These are phyloP conservation scores for Pestalotiopsis sp. DNA, from an alignment of 2,329 filamentous ascomycete species.

Conservation along the genomic window DNA sequence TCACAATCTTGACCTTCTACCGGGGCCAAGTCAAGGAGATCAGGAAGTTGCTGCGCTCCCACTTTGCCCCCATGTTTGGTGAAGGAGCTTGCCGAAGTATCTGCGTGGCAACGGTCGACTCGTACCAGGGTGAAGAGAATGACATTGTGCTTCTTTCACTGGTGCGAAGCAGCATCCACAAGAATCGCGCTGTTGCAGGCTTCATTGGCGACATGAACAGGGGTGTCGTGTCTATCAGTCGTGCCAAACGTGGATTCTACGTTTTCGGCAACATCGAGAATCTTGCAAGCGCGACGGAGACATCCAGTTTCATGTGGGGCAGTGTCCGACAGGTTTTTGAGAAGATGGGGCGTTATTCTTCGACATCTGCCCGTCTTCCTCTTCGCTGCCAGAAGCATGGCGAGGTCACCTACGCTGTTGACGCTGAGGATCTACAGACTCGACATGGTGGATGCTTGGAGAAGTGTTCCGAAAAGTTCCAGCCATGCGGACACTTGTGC, in stretches of 20 bases:
- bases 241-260: constrained; percentile 79
- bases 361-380: constrained; percentile 49
- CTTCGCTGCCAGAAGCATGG: constrained; percentile 65
- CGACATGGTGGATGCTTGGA: constrained; percentile 29
- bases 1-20: constrained; percentile 87
- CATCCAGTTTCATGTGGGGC: constrained; percentile 42
- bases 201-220: constrained; percentile 69
- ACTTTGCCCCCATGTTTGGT: constrained; percentile 23
- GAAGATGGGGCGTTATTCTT: constrained; percentile 31
- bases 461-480: constrained; percentile 22
- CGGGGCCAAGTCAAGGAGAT: constrained; percentile 77
- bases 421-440: constrained; percentile 52
- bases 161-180: constrained; percentile 66
- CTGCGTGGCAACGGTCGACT: constrained; percentile 81
- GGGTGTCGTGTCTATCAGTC: constrained; percentile 61
- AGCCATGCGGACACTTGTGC: constrained; percentile 29
- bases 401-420: constrained; percentile 50
- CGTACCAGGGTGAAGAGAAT: constrained; percentile 91
- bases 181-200: constrained; percentile 54
- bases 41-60: constrained; percentile 44
- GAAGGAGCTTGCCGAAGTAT: constrained; percentile 27
- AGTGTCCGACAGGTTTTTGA: constrained; percentile 42
- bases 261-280: constrained; percentile 76
- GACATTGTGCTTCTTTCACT: constrained; percentile 80
- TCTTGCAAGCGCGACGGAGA: constrained; percentile 45